Base-by-base conservation (phyloP, 2,329 filamentous ascomycete species). In the Metarhizium robertsii region DNA sequence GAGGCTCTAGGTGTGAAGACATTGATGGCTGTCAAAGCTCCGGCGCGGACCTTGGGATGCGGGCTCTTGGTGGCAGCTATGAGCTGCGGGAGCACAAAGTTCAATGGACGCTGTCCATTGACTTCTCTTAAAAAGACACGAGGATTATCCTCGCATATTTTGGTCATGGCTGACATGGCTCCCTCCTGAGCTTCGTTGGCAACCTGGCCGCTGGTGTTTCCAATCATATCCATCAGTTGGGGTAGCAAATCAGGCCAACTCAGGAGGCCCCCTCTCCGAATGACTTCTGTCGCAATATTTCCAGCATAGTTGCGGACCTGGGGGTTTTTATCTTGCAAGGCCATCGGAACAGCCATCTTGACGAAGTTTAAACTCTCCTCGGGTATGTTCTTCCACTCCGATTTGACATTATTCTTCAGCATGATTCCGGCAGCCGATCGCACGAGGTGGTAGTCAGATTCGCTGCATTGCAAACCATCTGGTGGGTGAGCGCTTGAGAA, bases 141-240 rank as follows among this genome's bases (percentile, higher is more conserved):
- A 66, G 84, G 86, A 73, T 95, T 96, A 73, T 99, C 94, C 72
- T 99, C 94, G 72, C 94, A 99, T 59, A 99, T 92, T 77, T 97
- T 97, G 69, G 87, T 78, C 71, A 99, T 78, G 50, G 94, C 92
- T 51, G 88, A 84, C 88, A 97, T 96, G 62, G 90, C 92, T 58
- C 92, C 92, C 69, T 99, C 92, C 67, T 96, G 91, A 13, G 87
- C 85, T 66, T 89, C 81, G 47, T 80, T 74, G 6, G 89, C 76
- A 25, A 85, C 76, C 59, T 86, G 83, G 45, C 88, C 86, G 49
- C 75, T 77, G 55, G 84, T 74, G 70, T 95, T 95, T 61, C 82
- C 81, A 59, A 95, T 83, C 70, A 95, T 79, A 55, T 83, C 79
- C 61, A 97, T 73, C 20, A 99, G 79, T 63, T 96, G 87, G 51